A percentile compares a stretch with the other conserved stretches of the same genome.
Evolutionary conservation across 164 flowering plant genomes (phyloP).

Genomic region (Vitis rotundifolia): DNA sequence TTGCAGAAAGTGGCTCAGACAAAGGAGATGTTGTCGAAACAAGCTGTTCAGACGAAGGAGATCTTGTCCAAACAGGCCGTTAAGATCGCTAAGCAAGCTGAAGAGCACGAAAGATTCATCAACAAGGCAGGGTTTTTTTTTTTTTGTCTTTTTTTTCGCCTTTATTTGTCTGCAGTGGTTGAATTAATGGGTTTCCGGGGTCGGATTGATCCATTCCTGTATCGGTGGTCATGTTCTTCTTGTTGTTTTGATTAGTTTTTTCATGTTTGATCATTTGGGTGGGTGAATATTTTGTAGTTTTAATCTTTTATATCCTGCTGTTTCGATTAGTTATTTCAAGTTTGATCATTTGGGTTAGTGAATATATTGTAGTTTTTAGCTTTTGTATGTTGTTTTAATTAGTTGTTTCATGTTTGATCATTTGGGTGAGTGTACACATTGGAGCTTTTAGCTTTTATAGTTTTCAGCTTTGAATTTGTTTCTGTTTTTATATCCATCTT

Average conservation of each 20-base stretch:
- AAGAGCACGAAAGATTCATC: slow-evolving; percentile 88
- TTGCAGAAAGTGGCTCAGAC: slow-evolving; percentile 78
- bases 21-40: slow-evolving; percentile 71
- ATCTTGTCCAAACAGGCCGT: slow-evolving; percentile 82
- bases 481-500: no score
- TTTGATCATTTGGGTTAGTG: no score
- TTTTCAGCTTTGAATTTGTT: no score
- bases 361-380: background rate
- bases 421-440: no score
- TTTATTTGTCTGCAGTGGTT: background rate
- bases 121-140: slow-evolving; percentile 54
- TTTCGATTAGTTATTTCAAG: no score
- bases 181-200: background rate
- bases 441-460: no score
- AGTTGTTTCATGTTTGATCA: background rate
- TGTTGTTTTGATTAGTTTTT: background rate
- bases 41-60: slow-evolving; percentile 76
- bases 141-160: background rate
- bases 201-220: background rate
- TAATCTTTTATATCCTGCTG: background rate
- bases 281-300: background rate
- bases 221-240: background rate
- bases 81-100: slow-evolving; percentile 89
- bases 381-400: background rate
- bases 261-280: slow-evolving; percentile 4